Conservation (phyloP, 768 basidiomycete genomes). For the Lactifluus echinatus region DNA sequence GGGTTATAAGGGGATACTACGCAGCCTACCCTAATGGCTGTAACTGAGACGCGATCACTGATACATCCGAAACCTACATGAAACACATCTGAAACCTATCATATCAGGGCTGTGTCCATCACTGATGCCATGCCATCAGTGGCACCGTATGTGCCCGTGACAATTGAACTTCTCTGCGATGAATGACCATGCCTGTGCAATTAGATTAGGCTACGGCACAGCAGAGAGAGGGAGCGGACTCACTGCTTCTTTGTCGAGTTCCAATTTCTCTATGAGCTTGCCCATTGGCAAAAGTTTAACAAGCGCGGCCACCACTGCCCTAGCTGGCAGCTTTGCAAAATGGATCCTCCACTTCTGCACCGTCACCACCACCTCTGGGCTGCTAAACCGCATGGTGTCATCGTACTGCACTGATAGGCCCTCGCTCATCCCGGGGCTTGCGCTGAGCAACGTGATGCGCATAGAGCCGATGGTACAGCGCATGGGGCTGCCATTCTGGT, state of each 20-base stretch:
- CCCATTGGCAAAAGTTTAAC: slow-evolving; percentile 29
- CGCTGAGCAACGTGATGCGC: slow-evolving; percentile 1
- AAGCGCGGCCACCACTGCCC: slow-evolving; percentile 24
- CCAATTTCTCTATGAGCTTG: slow-evolving; percentile 26
- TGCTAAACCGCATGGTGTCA: slow-evolving; percentile 6
- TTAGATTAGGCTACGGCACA: not conserved
- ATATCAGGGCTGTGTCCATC: no score
- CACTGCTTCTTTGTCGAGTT: no score
- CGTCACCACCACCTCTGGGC: not conserved
- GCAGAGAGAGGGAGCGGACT: slow-evolving; percentile 14
- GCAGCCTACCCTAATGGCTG: no score
- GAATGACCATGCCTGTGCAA: not conserved
- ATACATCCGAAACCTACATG: no score
- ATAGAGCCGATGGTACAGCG: not conserved
- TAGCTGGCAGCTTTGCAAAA: slow-evolving; percentile 32
- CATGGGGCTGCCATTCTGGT: slow-evolving; percentile 1
- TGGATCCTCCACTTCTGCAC: no score
- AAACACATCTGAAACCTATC: no score
- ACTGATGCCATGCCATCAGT: no score
- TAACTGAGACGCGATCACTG: no score
- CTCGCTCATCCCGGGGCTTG: no score
- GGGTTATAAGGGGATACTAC: no score
- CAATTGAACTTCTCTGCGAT: slow-evolving; percentile 4
- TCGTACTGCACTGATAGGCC: slow-evolving; percentile 17
- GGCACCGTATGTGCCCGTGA: no score